These are phyloP conservation scores for Boletus insuetus DNA, from an alignment of 768 basidiomycete species.

Conservation along the genomic window DNA sequence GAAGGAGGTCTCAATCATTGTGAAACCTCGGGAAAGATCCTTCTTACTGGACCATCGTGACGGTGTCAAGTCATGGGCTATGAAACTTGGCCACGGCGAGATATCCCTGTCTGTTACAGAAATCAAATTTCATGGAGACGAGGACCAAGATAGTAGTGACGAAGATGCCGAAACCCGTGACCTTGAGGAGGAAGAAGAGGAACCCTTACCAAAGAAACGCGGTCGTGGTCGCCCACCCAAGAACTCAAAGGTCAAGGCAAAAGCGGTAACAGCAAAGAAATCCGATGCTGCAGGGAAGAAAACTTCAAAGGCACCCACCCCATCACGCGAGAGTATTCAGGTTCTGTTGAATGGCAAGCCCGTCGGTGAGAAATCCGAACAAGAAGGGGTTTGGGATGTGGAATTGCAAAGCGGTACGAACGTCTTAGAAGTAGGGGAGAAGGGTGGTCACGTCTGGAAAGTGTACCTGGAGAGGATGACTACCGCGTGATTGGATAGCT, in stretches of 20 bases:
- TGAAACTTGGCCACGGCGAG: slow-evolving; percentile 60
- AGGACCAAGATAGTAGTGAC: slow-evolving; percentile 58
- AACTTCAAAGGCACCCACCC: slow-evolving; percentile 39
- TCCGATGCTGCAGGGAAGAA: slow-evolving; percentile 40
- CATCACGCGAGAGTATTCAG: slow-evolving; percentile 48
- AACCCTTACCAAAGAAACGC: slow-evolving; percentile 40
- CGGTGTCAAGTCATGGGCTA: slow-evolving; percentile 72
- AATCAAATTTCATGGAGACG: slow-evolving; percentile 52
- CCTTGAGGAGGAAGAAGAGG: slow-evolving; percentile 44
- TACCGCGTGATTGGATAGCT: slow-evolving; percentile 16
- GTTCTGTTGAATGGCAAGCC: slow-evolving; percentile 61
- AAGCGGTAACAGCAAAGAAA: slow-evolving; percentile 33
- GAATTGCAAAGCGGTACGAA: slow-evolving; percentile 57
- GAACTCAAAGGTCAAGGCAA: slow-evolving; percentile 33
- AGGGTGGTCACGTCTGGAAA: slow-evolving; percentile 68
- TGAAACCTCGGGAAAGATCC: slow-evolving; percentile 58
- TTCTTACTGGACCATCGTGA: slow-evolving; percentile 62
- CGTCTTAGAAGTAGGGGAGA: slow-evolving; percentile 71
- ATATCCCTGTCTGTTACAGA: slow-evolving; percentile 51
- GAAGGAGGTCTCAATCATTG: slow-evolving; percentile 49
- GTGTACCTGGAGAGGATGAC: slow-evolving; percentile 54
- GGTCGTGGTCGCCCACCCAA: slow-evolving; percentile 36
- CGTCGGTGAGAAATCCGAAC: slow-evolving; percentile 44
- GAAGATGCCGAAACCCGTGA: slow-evolving; percentile 48
- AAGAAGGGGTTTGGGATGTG: slow-evolving; percentile 59